Percentiles rank a stretch among this genome's conserved stretches.
Evolutionary conservation across 192 early-diverging fungal species (phyloP).

Genomic region (Gamsiella multidivaricata): DNA sequence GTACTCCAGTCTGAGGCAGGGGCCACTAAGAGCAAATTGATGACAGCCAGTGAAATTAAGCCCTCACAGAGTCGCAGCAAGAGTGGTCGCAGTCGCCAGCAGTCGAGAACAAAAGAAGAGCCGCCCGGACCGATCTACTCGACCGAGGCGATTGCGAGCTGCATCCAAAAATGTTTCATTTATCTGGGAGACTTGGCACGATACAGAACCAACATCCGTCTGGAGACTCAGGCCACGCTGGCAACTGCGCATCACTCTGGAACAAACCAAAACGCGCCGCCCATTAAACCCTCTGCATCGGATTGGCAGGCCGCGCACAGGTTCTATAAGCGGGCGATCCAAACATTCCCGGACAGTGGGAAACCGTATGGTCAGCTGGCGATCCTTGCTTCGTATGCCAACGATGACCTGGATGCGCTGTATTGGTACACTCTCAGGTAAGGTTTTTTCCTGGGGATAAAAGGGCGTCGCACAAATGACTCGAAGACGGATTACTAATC

Average conservation of each 20-base stretch:
- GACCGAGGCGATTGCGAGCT: constrained; percentile 49
- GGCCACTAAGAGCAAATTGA: constrained; percentile 3
- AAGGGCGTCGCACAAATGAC: not conserved
- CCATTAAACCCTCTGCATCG: constrained; percentile 12
- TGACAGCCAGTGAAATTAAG: constrained; percentile 1
- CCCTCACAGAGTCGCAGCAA: constrained; percentile 5
- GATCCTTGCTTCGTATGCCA: constrained; percentile 51
- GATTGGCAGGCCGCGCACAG: constrained; percentile 32
- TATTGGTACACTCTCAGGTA: constrained; percentile 62
- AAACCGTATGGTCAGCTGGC: constrained; percentile 59
- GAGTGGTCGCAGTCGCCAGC: constrained; percentile 25
- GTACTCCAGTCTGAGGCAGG: constrained; percentile 16
- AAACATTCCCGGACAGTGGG: constrained; percentile 41
- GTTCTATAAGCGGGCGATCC: constrained; percentile 34
- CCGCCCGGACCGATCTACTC: constrained; percentile 2
- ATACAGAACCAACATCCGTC: constrained; percentile 54
- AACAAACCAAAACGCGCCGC: not conserved
- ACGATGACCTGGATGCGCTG: constrained; percentile 57
- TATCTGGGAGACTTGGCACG: constrained; percentile 68
- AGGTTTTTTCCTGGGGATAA: not conserved
- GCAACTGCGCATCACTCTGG: constrained; percentile 10
- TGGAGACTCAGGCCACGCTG: constrained; percentile 29
- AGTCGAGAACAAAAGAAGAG: constrained; percentile 28
- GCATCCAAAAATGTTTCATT: constrained; percentile 64
- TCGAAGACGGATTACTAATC: not conserved